Conservation (phyloP, 2,329 filamentous ascomycete genomes). For the Talaromyces sp. region DNA sequence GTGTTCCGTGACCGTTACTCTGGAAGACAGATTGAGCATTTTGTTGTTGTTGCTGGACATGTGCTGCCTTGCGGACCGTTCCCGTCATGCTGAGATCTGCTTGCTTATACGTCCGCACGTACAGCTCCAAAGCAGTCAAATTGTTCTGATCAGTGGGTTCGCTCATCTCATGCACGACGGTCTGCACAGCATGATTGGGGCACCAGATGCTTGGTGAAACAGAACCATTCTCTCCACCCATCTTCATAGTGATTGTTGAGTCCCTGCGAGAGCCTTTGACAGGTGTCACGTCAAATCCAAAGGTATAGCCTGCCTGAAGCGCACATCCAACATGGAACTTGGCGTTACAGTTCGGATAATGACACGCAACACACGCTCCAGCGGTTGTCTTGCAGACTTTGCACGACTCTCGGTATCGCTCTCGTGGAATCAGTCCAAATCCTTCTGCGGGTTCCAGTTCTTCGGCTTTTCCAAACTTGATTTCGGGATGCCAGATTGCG, state of each 20-base stretch:
- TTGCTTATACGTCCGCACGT: slow-evolving; percentile 87
- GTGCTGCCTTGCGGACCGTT: slow-evolving; percentile 85
- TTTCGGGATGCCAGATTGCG: slow-evolving; percentile 85
- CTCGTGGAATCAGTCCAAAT: slow-evolving; percentile 73
- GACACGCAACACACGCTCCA: slow-evolving; percentile 80
- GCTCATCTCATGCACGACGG: slow-evolving; percentile 71
- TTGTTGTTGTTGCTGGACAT: slow-evolving; percentile 46
- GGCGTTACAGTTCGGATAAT: slow-evolving; percentile 52
- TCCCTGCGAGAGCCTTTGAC: slow-evolving; percentile 87
- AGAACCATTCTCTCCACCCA: slow-evolving; percentile 76
- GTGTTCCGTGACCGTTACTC: slow-evolving; percentile 37
- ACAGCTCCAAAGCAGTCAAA: slow-evolving; percentile 80
- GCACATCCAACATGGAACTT: slow-evolving; percentile 87
- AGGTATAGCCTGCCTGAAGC: slow-evolving; percentile 72
- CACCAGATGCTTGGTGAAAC: slow-evolving; percentile 89
- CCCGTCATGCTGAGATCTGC: slow-evolving; percentile 87
- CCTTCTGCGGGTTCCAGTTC: slow-evolving; percentile 84
- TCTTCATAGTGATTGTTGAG: slow-evolving; percentile 71
- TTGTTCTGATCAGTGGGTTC: slow-evolving; percentile 69
- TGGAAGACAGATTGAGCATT: slow-evolving; percentile 34
- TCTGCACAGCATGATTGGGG: slow-evolving; percentile 77
- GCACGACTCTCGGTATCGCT: slow-evolving; percentile 73
- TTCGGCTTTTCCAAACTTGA: slow-evolving; percentile 84
- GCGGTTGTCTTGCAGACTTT: slow-evolving; percentile 72
- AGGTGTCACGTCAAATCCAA: slow-evolving; percentile 87